Evolutionary conservation across 345 rosid genomes (phyloP).

Genomic region (Triadica sebifera): DNA sequence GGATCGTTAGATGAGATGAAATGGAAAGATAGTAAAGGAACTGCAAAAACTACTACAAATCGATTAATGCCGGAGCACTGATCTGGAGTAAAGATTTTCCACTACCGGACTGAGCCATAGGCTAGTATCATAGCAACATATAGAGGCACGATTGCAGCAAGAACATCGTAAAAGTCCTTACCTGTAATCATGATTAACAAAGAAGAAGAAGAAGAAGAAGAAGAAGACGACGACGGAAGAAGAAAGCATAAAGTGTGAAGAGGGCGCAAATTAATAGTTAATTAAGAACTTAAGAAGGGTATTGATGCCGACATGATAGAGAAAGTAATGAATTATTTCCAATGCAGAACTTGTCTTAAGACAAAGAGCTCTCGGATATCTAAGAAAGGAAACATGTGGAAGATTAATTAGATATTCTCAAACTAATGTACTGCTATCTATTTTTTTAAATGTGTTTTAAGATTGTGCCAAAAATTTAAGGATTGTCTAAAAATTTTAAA

Average conservation of each 20-base stretch:
- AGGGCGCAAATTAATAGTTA: not conserved
- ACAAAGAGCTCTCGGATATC: not conserved
- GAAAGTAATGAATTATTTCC: not conserved
- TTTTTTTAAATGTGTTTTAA: too few species aligned
- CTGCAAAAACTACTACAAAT: slow-evolving; percentile 81
- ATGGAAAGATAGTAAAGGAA: slow-evolving; percentile 79
- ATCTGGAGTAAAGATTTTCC: slow-evolving; percentile 83
- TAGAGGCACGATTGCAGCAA: slow-evolving; percentile 75
- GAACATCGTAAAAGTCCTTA: slow-evolving; percentile 72
- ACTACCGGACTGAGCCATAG: slow-evolving; percentile 86
- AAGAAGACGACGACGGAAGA: too few species aligned
- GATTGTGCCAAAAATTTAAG: too few species aligned
- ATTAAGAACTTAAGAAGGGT: not conserved
- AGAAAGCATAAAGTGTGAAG: not conserved
- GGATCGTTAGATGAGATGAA: slow-evolving; percentile 75
- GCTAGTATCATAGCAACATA: slow-evolving; percentile 85
- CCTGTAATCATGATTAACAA: slow-evolving; percentile 55
- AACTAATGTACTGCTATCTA: too few species aligned
- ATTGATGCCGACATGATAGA: not conserved
- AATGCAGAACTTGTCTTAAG: not conserved
- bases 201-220: not conserved
- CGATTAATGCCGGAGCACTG: slow-evolving; percentile 90
- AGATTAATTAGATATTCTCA: too few species aligned
- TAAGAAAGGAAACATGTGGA: not conserved
- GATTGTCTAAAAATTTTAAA: too few species aligned